A percentile compares a stretch with the other conserved stretches of the same genome.
phyloP scores from a whole-genome alignment of 768 basidiomycete species.

The Naematelia encephala region DNA sequence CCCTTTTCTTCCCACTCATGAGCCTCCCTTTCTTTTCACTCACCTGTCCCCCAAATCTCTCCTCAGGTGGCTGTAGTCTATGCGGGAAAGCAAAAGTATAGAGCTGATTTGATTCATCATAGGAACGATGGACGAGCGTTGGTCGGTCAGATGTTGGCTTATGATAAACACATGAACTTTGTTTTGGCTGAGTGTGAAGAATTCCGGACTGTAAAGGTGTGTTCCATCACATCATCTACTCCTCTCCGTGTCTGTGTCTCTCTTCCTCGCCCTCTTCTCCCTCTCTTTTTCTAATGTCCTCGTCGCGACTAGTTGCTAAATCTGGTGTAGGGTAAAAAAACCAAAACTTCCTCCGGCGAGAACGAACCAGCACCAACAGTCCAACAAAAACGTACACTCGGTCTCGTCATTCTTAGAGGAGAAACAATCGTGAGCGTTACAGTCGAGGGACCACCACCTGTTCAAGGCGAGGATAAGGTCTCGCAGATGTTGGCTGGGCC shows the following conservation, averaged over 20 bases:
- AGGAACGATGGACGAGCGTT: slow-evolving; percentile 81
- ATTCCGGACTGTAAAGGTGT: slow-evolving; percentile 92
- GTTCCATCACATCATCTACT: slow-evolving; percentile 5
- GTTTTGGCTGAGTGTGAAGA: slow-evolving; percentile 98
- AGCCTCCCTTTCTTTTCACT: not conserved
- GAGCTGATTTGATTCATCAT: slow-evolving; percentile 7
- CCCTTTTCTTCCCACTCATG: not conserved
- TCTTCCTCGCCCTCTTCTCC: not conserved
- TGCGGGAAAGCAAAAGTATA: not conserved
- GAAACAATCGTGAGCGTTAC: slow-evolving; percentile 93
- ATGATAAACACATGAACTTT: slow-evolving; percentile 99
- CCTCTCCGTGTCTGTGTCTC: not conserved
- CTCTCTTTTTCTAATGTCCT: not conserved
- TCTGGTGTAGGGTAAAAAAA: slow-evolving; percentile 53
- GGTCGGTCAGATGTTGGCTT: slow-evolving; percentile 98
- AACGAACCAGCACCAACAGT: slow-evolving; percentile 59
- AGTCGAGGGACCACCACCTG: slow-evolving; percentile 92
- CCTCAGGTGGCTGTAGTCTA: not conserved
- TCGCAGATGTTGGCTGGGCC: slow-evolving; percentile 75
- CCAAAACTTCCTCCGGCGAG: slow-evolving; percentile 57
- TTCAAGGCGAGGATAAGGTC: slow-evolving; percentile 82
- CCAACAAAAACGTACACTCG: slow-evolving; percentile 93
- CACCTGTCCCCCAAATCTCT: not conserved
- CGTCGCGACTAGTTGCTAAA: not conserved
- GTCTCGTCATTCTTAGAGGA: slow-evolving; percentile 93